phyloP scores from a whole-genome alignment of 208 protist genomes.

The Crithidia thermophila region DNA sequence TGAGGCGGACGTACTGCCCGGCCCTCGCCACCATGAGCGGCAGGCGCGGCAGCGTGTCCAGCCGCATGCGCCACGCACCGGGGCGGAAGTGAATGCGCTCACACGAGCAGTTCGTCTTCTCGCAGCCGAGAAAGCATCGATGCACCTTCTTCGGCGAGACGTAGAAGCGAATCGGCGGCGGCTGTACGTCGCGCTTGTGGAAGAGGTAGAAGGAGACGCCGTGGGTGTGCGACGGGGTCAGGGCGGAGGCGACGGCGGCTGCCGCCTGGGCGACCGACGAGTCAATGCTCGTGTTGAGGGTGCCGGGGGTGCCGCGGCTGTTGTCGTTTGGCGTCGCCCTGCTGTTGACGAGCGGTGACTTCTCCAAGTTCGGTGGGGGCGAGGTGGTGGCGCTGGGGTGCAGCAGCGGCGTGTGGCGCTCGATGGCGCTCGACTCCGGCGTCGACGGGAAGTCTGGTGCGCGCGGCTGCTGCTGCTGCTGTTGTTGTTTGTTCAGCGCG shows the following conservation, averaged over 20 bases:
- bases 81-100: constrained; percentile 57
- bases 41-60: constrained; percentile 54
- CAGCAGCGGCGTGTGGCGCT: constrained; percentile 4
- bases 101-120: constrained; percentile 48
- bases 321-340: constrained; percentile 6
- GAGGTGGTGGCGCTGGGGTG: neutral
- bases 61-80: constrained; percentile 54
- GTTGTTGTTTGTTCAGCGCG: neutral
- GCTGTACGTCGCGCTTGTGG: constrained; percentile 63
- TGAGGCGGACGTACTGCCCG: constrained; percentile 41
- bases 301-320: constrained; percentile 3
- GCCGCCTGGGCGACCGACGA: neutral
- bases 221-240: neutral
- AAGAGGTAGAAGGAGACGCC: constrained; percentile 65
- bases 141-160: constrained; percentile 66
- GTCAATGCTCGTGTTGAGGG: constrained; percentile 21
- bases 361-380: constrained; percentile 1
- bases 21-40: constrained; percentile 31
- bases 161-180: constrained; percentile 72
- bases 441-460: constrained; percentile 1
- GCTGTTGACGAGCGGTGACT: constrained; percentile 8
- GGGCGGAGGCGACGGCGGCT: neutral
- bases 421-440: neutral
- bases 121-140: constrained; percentile 73
- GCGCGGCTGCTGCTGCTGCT: neutral